Conservation (phyloP, 306 rosid species). For the cucumber (Cucumis sativus) region DNA sequence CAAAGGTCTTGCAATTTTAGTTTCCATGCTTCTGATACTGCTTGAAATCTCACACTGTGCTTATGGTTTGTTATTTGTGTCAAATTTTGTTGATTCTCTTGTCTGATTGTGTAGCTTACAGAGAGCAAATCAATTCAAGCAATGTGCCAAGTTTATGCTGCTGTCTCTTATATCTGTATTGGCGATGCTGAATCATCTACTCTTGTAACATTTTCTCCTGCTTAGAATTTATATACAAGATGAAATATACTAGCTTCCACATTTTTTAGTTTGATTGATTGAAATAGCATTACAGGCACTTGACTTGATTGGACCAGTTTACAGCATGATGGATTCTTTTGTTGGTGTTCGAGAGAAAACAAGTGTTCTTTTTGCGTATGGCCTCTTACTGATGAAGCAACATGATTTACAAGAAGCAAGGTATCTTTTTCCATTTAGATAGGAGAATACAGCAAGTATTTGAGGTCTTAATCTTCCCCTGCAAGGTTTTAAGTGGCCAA, state of each 20-base stretch:
- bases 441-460: not conserved
- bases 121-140: slow-evolving; percentile 93
- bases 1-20: slow-evolving; percentile 34
- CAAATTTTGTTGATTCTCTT: not conserved
- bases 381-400: slow-evolving; percentile 84
- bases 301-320: slow-evolving; percentile 83
- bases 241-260: not conserved
- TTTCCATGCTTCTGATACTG: slow-evolving; percentile 7
- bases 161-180: slow-evolving; percentile 86
- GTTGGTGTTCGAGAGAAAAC: slow-evolving; percentile 99
- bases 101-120: slow-evolving; percentile 45
- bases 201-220: slow-evolving; percentile 37
- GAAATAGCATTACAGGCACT: slow-evolving; percentile 55
- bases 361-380: slow-evolving; percentile 79
- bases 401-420: slow-evolving; percentile 96
- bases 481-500: not conserved
- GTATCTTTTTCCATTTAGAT: slow-evolving; percentile 15
- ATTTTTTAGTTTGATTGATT: not conserved
- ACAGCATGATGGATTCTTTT: slow-evolving; percentile 84
- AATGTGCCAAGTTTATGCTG: slow-evolving; percentile 85
- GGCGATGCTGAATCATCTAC: slow-evolving; percentile 94
- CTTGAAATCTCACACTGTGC: not conserved
- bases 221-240: not conserved
- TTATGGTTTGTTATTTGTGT: slow-evolving; percentile 11
- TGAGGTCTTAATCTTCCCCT: not conserved